Percentiles rank a stretch among this genome's conserved stretches.
These are phyloP conservation scores for Zhuliangozyma parablackwelliae DNA, from an alignment of 1,139 yeast species.

Conservation along the genomic window DNA sequence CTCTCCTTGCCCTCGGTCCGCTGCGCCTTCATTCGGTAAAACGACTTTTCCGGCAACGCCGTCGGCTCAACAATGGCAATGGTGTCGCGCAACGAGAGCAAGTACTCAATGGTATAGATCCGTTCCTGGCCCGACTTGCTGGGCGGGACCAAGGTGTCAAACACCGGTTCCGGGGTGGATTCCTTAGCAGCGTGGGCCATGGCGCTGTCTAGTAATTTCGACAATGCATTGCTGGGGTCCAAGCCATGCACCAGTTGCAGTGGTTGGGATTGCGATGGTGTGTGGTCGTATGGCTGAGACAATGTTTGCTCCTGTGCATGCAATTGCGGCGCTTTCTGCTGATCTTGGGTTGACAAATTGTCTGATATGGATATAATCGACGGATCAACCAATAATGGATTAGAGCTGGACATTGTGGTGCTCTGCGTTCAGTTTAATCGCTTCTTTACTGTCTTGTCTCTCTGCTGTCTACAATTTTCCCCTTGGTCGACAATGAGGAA, in stretches of 20 bases:
- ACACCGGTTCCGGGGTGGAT: constrained; percentile 32
- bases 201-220: constrained; percentile 40
- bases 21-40: constrained; percentile 30
- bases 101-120: constrained; percentile 36
- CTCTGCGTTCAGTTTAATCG: no score
- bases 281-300: not conserved
- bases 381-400: constrained; percentile 30
- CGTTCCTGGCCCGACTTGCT: constrained; percentile 13
- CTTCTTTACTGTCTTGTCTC: no score
- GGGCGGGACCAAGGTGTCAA: constrained; percentile 9
- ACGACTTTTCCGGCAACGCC: constrained; percentile 37
- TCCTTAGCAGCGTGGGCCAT: constrained; percentile 50
- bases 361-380: constrained; percentile 25
- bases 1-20: constrained; percentile 9
- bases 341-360: constrained; percentile 2
- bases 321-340: constrained; percentile 1
- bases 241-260: constrained; percentile 9
- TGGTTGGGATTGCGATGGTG: not conserved
- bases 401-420: constrained; percentile 6
- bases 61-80: constrained; percentile 28
- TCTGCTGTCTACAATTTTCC: no score
- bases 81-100: constrained; percentile 30
- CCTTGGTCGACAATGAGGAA: constrained; percentile 6
- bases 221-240: constrained; percentile 36
- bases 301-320: no score